Conservation (phyloP, 1,139 yeast species). For the Geotrichum europaeum region DNA sequence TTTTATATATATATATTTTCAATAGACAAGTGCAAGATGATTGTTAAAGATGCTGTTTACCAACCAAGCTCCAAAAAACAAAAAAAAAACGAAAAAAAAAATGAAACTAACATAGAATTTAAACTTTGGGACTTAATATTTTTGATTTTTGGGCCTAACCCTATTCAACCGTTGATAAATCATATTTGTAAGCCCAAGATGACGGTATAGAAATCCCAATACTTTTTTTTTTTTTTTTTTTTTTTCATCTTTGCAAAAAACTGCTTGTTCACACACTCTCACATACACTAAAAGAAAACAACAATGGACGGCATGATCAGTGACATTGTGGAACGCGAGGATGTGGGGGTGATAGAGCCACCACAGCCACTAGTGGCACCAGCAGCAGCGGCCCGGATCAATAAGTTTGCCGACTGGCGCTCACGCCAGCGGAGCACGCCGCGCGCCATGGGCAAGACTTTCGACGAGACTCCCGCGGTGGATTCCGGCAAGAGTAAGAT, state of each 20-base stretch:
- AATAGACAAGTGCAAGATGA: too few relatives aligned
- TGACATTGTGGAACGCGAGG: conserved; percentile 68
- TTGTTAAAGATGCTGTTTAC: too few relatives aligned
- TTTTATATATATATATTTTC: too few relatives aligned
- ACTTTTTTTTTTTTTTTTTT: background rate
- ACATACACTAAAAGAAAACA: background rate
- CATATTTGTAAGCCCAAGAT: too few relatives aligned
- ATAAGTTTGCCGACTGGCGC: conserved; percentile 30
- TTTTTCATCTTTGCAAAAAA: background rate
- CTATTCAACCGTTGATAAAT: too few relatives aligned
- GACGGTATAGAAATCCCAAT: too few relatives aligned
- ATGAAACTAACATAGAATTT: too few relatives aligned
- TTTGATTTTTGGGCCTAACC: too few relatives aligned
- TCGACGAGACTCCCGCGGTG: background rate
- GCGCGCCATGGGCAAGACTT: background rate
- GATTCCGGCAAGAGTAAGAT: conserved; percentile 2
- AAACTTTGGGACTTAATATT: too few relatives aligned
- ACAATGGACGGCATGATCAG: conserved; percentile 59
- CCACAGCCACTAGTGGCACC: conserved; percentile 21
- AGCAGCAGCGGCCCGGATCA: conserved; percentile 24
- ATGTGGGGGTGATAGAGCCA: conserved; percentile 38
- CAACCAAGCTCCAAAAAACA: too few relatives aligned
- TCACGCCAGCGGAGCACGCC: conserved; percentile 4
- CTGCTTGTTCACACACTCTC: background rate
- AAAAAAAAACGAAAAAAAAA: too few relatives aligned